Evolutionary conservation across 164 flowering plant genomes (phyloP), one percentile per base, ranked within the genome.

Genomic region (Vitis riparia): DNA sequence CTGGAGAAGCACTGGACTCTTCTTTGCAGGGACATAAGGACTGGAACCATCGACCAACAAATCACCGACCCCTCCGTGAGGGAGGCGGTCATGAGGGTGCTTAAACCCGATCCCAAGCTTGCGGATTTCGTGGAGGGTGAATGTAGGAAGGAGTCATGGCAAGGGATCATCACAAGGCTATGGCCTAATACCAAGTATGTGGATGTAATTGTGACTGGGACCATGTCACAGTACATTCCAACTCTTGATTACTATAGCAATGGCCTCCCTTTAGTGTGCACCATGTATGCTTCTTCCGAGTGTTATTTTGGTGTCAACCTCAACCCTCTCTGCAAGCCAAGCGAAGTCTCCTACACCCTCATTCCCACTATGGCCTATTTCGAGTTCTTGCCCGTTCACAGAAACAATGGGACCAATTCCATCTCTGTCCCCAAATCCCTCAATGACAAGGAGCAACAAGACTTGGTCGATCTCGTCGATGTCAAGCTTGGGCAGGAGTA

Each of bases 181-280:
- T 95, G 99, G 99, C 98, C 98, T 62, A 92, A 92, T 72, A 90
- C 99, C 0, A 95, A 88, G 83, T 95, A 92, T 74, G 85, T 95
- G 51, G 97, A 95, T 77, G 98, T 95, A 44, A 95, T 92, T 47
- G 97, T 92, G 69, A 95, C 99, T 0, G 99, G 99, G 57, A 90
- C 99, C 68, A 95, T 95, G 98, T 91, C 99, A 14, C 99, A 95
- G 80, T 95, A 95, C 70, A 92, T 90, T 29, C 93, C 97, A 1
- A 92, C 88, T 1, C 89, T 95, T 6, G 96, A 95, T 70, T 89
- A 87, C 66, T 95, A 95, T 57, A 88, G 98, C 81, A 87, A 90
- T 77, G 92, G 89, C 16, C 83, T 95, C 10, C 99, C 99, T 11
- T 81, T 93, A 6, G 96, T 93, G 0, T 95, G 97, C 81, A 91